Evolutionary conservation across 2,329 filamentous ascomycete genomes (phyloP).

Genomic region (Juglanconis sp.): DNA sequence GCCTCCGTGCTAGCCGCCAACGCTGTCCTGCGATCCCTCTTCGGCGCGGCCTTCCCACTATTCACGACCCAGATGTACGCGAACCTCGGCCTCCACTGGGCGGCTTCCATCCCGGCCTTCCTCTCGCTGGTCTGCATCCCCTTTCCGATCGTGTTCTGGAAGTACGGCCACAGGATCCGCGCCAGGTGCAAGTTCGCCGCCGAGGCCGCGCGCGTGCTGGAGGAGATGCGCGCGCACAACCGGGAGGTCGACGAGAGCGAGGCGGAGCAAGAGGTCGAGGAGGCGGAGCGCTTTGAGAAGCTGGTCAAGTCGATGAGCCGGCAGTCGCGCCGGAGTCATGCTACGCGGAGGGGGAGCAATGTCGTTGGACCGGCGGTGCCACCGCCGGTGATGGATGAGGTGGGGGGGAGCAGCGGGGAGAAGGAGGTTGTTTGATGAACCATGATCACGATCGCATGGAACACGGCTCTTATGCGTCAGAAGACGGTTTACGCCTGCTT

Average conservation of each 20-base stretch:
- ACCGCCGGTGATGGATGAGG: neutral
- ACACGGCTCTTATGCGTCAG: neutral
- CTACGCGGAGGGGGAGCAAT: neutral
- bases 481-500: neutral
- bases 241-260: slow-evolving; percentile 13
- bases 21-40: slow-evolving; percentile 52
- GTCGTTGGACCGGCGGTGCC: neutral
- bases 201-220: slow-evolving; percentile 15
- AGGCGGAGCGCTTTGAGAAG: slow-evolving; percentile 13
- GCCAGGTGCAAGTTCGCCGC: slow-evolving; percentile 29
- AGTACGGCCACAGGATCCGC: slow-evolving; percentile 34
- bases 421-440: slow-evolving; percentile 3
- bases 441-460: neutral
- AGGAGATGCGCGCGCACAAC: slow-evolving; percentile 15
- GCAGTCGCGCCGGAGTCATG: slow-evolving; percentile 12
- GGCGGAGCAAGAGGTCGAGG: slow-evolving; percentile 14
- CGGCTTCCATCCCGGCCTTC: slow-evolving; percentile 37
- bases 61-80: slow-evolving; percentile 40
- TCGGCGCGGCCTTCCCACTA: slow-evolving; percentile 56
- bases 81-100: slow-evolving; percentile 18
- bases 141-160: slow-evolving; percentile 36
- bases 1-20: slow-evolving; percentile 57
- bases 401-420: neutral
- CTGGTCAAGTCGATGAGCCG: slow-evolving; percentile 16
- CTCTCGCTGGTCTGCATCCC: slow-evolving; percentile 37